These are phyloP conservation scores for Backusella tarrabulga DNA, from an alignment of 192 early-diverging fungal genomes.

Conservation along the genomic window DNA sequence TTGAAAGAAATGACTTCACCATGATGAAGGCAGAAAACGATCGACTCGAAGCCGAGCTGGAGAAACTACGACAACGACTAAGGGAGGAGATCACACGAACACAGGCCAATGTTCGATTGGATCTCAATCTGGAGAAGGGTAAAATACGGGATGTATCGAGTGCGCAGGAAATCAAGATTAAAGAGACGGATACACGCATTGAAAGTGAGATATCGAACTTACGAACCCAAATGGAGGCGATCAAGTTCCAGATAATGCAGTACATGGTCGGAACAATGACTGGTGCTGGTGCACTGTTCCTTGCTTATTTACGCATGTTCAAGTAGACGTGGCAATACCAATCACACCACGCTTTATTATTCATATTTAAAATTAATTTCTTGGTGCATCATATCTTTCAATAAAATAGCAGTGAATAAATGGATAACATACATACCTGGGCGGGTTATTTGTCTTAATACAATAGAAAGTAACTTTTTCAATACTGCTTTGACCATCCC, in stretches of 20 bases:
- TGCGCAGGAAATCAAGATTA: slow-evolving; percentile 79
- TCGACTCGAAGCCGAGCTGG: slow-evolving; percentile 75
- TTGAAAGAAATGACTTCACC: slow-evolving; percentile 88
- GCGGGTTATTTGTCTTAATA: no score
- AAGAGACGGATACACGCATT: slow-evolving; percentile 85
- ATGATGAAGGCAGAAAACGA: slow-evolving; percentile 82
- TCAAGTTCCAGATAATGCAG: slow-evolving; percentile 82
- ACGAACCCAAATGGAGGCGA: slow-evolving; percentile 85
- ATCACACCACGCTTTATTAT: no score
- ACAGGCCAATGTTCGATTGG: slow-evolving; percentile 81
- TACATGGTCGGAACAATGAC: slow-evolving; percentile 79
- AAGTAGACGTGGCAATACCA: not conserved
- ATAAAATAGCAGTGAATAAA: no score
- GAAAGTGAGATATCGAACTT: slow-evolving; percentile 84
- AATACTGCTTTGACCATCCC: no score
- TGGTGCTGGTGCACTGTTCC: slow-evolving; percentile 74
- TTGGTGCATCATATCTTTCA: no score
- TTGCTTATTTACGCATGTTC: slow-evolving; percentile 63
- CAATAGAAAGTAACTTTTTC: no score
- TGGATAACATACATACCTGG: no score
- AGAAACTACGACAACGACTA: slow-evolving; percentile 76
- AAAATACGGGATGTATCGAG: slow-evolving; percentile 82
- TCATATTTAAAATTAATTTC: no score
- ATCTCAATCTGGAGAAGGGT: slow-evolving; percentile 86
- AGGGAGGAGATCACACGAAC: slow-evolving; percentile 80